Evolutionary conservation across 2,329 filamentous ascomycete genomes (phyloP).

Genomic region (Colletotrichum trifolii): DNA sequence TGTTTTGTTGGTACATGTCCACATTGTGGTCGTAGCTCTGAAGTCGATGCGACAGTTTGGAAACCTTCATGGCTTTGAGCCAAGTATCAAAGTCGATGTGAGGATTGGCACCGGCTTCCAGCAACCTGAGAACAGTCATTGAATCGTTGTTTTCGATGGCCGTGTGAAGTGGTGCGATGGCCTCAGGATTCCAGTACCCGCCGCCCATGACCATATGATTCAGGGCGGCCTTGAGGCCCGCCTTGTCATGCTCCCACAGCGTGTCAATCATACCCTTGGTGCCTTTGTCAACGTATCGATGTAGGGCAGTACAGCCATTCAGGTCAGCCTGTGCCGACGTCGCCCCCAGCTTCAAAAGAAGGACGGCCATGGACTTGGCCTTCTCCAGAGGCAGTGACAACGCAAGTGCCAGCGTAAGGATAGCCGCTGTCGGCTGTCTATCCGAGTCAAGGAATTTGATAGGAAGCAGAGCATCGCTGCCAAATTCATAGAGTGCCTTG

Average conservation of each 20-base stretch:
- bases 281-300: slow-evolving; percentile 68
- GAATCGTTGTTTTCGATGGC: slow-evolving; percentile 67
- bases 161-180: slow-evolving; percentile 64
- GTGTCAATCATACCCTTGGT: slow-evolving; percentile 60
- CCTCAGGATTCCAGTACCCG: slow-evolving; percentile 45
- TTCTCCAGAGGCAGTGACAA: slow-evolving; percentile 71
- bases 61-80: slow-evolving; percentile 66
- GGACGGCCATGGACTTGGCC: slow-evolving; percentile 72
- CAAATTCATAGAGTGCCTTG: slow-evolving; percentile 77
- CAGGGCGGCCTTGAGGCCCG: slow-evolving; percentile 71
- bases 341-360: slow-evolving; percentile 76
- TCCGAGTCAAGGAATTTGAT: slow-evolving; percentile 71
- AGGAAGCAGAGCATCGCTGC: slow-evolving; percentile 80
- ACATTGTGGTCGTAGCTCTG: slow-evolving; percentile 60
- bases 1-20: slow-evolving; percentile 55
- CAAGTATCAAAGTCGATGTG: slow-evolving; percentile 72
- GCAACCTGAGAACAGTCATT: slow-evolving; percentile 66
- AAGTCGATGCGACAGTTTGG: slow-evolving; percentile 50
- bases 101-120: slow-evolving; percentile 71
- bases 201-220: slow-evolving; percentile 68
- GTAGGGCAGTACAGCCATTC: slow-evolving; percentile 72
- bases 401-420: slow-evolving; percentile 77
- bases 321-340: slow-evolving; percentile 79
- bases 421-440: slow-evolving; percentile 65
- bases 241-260: slow-evolving; percentile 66